Evolutionary conservation across 768 basidiomycete genomes (phyloP), one percentile per base, ranked within the genome.

Genomic region (Tylopilus plumbeoviolaceoides): DNA sequence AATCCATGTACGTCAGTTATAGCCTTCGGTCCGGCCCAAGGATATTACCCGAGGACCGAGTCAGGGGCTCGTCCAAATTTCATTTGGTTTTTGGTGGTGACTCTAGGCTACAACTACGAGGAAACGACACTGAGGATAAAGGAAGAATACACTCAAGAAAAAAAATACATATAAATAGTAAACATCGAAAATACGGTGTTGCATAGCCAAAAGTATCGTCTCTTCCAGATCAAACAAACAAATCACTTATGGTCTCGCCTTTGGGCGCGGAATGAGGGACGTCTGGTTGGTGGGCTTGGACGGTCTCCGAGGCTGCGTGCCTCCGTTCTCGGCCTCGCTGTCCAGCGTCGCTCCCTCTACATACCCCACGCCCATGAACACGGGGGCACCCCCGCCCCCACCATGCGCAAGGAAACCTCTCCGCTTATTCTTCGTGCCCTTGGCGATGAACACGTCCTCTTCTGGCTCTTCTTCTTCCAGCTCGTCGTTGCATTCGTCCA

Each of bases 381-480:
- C 83, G 1, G 88, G 84, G 1, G 63, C 53, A 1, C 89, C 89
- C 21, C 84, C 87, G 10, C 78, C 87, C 1, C 89, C 89, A 12
- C 89, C 89, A 60, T 81, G 84, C 4, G 86, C 84, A 20, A 90
- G 71, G 56, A 89, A 91, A 2, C 86, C 85, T 5, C 64, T 70
- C 17, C 68, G 73, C 59, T 76, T 80, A 47, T 75, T 79, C 62
- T 73, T 74, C 38, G 73, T 79, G 11, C 86, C 86, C 2, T 79
- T 75, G 17, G 78, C 85, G 2, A 73, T 66, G 12, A 82, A 75
- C 14, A 80, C 70, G 23, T 67, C 66, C 1, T 86, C 84, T 10
- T 52, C 30, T n/a, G 44, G 41, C 18, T 74, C 54, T 21, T 75
- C 82, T 18, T 66, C 30, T 7, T 65, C 67, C 11, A 71, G 52